A percentile compares a stretch with the other conserved stretches of the same genome.
Conservation (phyloP, 2,329 filamentous ascomycete species). For the Claviceps sorghi region DNA sequence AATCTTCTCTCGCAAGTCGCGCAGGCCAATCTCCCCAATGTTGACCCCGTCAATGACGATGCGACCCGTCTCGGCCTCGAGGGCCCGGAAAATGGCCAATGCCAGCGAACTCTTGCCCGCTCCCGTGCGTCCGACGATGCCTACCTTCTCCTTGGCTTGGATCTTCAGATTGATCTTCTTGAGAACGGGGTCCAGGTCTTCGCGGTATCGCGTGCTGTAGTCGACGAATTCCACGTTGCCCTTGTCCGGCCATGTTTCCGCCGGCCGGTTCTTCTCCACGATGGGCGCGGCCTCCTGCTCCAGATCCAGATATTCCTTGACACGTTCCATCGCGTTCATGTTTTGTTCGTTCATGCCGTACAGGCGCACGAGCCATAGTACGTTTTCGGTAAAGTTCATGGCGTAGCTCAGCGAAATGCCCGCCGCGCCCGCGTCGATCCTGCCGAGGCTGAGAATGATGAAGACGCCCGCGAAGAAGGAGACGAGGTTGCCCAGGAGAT, state of each 20-base stretch:
- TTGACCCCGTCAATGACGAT: conserved; percentile 89
- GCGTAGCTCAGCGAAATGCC: conserved; percentile 92
- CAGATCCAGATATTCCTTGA: conserved; percentile 93
- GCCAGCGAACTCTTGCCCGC: conserved; percentile 94
- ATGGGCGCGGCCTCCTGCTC: conserved; percentile 79
- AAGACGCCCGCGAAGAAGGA: conserved; percentile 90
- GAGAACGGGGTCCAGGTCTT: conserved; percentile 76
- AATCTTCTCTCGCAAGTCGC: conserved; percentile 81
- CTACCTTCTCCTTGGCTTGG: conserved; percentile 75
- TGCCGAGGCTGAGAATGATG: conserved; percentile 68
- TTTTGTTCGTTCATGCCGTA: conserved; percentile 96
- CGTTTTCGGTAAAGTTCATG: conserved; percentile 91
- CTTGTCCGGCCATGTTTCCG: conserved; percentile 68
- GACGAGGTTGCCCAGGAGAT: conserved; percentile 78
- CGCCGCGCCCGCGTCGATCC: conserved; percentile 77
- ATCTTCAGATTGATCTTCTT: conserved; percentile 78
- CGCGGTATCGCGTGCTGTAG: conserved; percentile 80
- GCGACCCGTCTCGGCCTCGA: conserved; percentile 80
- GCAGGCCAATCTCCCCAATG: conserved; percentile 78
- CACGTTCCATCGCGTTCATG: conserved; percentile 96
- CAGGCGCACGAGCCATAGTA: conserved; percentile 87
- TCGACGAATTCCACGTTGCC: conserved; percentile 77
- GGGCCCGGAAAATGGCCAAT: conserved; percentile 78
- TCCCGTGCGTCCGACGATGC: conserved; percentile 88
- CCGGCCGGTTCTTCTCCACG: conserved; percentile 63